Percentiles rank a stretch among this genome's conserved stretches.
Conservation (phyloP, 2,329 filamentous ascomycete genomes). For the Xylariomycetidae sp. region DNA sequence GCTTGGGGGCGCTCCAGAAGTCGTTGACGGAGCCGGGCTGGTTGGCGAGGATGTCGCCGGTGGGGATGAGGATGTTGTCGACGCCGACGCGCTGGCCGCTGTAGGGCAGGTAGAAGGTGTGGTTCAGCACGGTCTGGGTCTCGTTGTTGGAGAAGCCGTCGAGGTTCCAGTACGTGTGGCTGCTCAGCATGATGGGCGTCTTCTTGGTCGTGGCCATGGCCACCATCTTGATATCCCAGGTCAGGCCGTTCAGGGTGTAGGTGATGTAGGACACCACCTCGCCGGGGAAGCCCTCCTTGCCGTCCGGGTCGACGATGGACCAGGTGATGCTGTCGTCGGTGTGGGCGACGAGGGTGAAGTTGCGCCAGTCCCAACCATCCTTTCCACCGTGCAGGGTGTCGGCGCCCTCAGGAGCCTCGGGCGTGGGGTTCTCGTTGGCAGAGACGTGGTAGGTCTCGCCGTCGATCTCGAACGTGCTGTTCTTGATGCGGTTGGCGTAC, state of each 20-base stretch:
- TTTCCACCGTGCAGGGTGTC: constrained; percentile 65
- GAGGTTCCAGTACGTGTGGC: constrained; percentile 75
- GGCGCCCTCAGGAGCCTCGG: constrained; percentile 43
- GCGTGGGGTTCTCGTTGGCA: constrained; percentile 57
- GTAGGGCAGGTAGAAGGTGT: constrained; percentile 68
- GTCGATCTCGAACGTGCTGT: constrained; percentile 65
- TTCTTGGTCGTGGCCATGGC: constrained; percentile 65
- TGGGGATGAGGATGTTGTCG: constrained; percentile 69
- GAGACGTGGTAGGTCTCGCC: constrained; percentile 52
- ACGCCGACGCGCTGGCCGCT: constrained; percentile 62
- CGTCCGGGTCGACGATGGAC: constrained; percentile 64
- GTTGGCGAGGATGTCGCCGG: constrained; percentile 68
- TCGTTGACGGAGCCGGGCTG: constrained; percentile 63
- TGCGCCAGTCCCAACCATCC: constrained; percentile 70
- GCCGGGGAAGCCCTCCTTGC: constrained; percentile 71
- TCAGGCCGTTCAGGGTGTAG: constrained; percentile 60
- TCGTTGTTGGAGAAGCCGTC: constrained; percentile 72
- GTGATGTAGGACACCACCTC: constrained; percentile 69
- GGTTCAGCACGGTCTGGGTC: constrained; percentile 59
- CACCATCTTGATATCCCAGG: constrained; percentile 69
- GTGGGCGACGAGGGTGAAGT: constrained; percentile 70
- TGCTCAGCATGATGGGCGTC: constrained; percentile 77
- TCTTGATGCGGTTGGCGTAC: constrained; percentile 77
- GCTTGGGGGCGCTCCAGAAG: constrained; percentile 77
- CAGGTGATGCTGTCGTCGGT: constrained; percentile 66